A percentile compares a stretch with the other conserved stretches of the same genome.
phyloP scores from a whole-genome alignment of 2,329 filamentous ascomycete genomes.

The Mycosphaerelloides madeirae region DNA sequence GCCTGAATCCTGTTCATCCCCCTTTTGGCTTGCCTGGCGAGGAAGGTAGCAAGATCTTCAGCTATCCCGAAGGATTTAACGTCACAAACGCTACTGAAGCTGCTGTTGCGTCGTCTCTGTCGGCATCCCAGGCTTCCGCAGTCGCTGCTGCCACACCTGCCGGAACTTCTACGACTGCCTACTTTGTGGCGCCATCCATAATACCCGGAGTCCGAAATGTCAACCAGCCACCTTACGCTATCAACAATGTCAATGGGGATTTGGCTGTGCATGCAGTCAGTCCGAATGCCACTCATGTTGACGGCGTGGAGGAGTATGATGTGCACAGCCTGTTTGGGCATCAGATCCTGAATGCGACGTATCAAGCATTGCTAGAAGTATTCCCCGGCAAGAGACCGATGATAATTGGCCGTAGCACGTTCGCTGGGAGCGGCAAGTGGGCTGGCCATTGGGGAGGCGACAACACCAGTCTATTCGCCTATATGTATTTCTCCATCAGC shows the following conservation, averaged over 20 bases:
- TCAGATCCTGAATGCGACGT: conserved; percentile 72
- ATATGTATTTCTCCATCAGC: conserved; percentile 72
- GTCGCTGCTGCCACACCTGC: conserved; percentile 28
- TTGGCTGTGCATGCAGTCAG: conserved; percentile 67
- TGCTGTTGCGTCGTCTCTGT: conserved; percentile 53
- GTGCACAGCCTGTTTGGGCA: conserved; percentile 76
- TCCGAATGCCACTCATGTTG: conserved; percentile 71
- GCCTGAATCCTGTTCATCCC: conserved; percentile 64
- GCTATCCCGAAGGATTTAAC: conserved; percentile 64
- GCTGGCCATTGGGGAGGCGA: conserved; percentile 80
- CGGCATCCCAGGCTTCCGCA: conserved; percentile 48
- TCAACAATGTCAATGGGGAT: conserved; percentile 57
- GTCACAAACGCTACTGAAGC: conserved; percentile 65
- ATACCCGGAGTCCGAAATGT: conserved; percentile 29
- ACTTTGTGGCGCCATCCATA: conserved; percentile 17
- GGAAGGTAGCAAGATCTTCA: conserved; percentile 53
- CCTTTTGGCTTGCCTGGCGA: conserved; percentile 63
- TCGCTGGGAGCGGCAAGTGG: conserved; percentile 68
- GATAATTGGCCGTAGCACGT: conserved; percentile 78
- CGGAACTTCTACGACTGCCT: conserved; percentile 18
- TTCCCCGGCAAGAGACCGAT: conserved; percentile 69
- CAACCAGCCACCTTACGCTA: conserved; percentile 30
- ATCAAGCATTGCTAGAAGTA: conserved; percentile 61
- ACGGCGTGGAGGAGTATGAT: conserved; percentile 72
- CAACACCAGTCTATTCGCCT: conserved; percentile 64